Conservation (phyloP, 768 basidiomycete genomes). For the Lepiota venenata region DNA sequence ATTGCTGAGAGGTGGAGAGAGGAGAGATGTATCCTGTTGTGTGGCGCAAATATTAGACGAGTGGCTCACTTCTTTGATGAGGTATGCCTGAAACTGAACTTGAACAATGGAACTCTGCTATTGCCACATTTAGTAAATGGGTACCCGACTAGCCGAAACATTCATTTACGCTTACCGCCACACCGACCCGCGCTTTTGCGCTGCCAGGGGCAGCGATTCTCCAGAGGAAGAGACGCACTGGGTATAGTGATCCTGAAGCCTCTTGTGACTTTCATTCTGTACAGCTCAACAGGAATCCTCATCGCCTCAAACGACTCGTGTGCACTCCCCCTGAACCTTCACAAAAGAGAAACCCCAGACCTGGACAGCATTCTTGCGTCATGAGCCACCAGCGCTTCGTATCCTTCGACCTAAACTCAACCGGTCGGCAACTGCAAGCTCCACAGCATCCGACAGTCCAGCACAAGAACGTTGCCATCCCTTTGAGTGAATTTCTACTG, state of each 20-base stretch:
- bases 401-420: background rate
- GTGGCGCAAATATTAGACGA: too few species aligned
- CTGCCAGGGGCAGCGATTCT: too few species aligned
- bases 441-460: background rate
- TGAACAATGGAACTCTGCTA: background rate
- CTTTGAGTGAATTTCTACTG: constrained; percentile 4
- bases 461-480: constrained; percentile 6
- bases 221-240: background rate
- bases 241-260: too few species aligned
- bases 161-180: background rate
- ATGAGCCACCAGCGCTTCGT: constrained; percentile 5
- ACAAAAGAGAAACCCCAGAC: background rate
- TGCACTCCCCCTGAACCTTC: too few species aligned
- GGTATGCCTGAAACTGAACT: background rate
- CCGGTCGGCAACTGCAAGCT: constrained; percentile 2
- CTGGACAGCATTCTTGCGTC: background rate
- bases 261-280: too few species aligned
- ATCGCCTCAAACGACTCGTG: too few species aligned
- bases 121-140: background rate
- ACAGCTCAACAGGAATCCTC: too few species aligned
- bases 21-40: background rate
- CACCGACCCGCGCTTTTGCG: background rate
- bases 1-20: too few species aligned
- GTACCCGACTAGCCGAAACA: background rate
- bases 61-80: too few species aligned